Evolutionary conservation across 257 asterid genomes (phyloP).

Genomic region (Capsicum rhomboideum): DNA sequence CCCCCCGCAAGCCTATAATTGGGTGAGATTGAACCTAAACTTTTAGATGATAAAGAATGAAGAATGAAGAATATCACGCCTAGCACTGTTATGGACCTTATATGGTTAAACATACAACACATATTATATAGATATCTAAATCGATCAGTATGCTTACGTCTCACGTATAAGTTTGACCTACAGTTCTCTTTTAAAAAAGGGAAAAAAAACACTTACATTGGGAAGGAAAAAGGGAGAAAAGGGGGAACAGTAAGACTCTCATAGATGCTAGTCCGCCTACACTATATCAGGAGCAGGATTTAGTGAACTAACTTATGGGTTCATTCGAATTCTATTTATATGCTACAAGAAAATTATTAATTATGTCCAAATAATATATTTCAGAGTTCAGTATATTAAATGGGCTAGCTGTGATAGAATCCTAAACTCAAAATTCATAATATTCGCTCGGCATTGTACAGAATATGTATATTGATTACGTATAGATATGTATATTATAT

Average conservation of each 20-base stretch:
- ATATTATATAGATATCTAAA: background rate
- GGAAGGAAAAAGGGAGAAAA: background rate
- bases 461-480: too few species aligned
- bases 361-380: too few species aligned
- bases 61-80: background rate
- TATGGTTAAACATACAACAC: background rate
- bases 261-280: background rate
- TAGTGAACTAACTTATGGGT: background rate
- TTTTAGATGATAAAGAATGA: background rate
- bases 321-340: background rate
- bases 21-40: background rate
- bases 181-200: background rate
- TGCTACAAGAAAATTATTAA: too few species aligned
- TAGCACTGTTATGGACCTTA: background rate
- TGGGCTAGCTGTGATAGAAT: too few species aligned
- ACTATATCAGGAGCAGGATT: background rate
- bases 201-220: background rate
- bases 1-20: background rate
- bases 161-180: background rate
- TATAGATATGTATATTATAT: too few species aligned
- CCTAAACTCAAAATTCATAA: too few species aligned
- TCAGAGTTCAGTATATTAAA: too few species aligned
- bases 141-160: background rate
- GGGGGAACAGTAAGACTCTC: background rate
- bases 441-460: too few species aligned